Evolutionary conservation across 2,329 filamentous ascomycete species (phyloP).

Genomic region (Aureobasidium sp.): DNA sequence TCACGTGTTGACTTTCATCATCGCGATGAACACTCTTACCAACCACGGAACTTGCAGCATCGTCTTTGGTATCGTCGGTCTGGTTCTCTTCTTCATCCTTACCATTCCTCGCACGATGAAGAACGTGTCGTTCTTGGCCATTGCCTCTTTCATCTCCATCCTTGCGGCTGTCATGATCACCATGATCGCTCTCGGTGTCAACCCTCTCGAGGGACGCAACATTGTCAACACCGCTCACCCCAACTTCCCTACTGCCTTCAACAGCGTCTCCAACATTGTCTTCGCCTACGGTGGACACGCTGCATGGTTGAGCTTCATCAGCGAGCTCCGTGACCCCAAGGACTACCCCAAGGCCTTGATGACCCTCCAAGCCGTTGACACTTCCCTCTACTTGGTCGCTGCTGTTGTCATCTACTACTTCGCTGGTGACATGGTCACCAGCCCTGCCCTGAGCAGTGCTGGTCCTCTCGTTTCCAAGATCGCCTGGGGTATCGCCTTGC

Average conservation of each 20-base stretch:
- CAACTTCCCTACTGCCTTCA: constrained; percentile 46
- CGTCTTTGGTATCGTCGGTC: constrained; percentile 51
- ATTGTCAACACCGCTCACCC: constrained; percentile 28
- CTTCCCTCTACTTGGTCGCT: constrained; percentile 54
- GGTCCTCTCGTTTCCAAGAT: constrained; percentile 48
- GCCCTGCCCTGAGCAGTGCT: constrained; percentile 57
- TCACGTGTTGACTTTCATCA: constrained; percentile 60
- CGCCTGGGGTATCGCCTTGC: constrained; percentile 59
- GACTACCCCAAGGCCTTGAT: constrained; percentile 56
- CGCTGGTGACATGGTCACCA: constrained; percentile 50
- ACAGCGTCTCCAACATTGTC: constrained; percentile 60
- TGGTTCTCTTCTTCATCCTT: constrained; percentile 49
- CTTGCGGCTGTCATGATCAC: constrained; percentile 54
- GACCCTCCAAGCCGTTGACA: constrained; percentile 51
- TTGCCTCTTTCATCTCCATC: constrained; percentile 54
- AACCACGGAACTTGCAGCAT: constrained; percentile 56
- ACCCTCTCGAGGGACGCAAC: constrained; percentile 36
- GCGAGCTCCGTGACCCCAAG: constrained; percentile 53
- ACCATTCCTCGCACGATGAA: constrained; percentile 55
- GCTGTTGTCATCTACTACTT: constrained; percentile 60
- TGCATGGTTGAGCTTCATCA: constrained; percentile 58
- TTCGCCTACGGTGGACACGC: constrained; percentile 59
- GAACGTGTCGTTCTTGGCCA: constrained; percentile 52
- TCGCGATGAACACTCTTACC: constrained; percentile 59
- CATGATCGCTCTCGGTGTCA: constrained; percentile 53